phyloP scores from a whole-genome alignment of 2,329 filamentous ascomycete genomes.

The Trichoderma breve region DNA sequence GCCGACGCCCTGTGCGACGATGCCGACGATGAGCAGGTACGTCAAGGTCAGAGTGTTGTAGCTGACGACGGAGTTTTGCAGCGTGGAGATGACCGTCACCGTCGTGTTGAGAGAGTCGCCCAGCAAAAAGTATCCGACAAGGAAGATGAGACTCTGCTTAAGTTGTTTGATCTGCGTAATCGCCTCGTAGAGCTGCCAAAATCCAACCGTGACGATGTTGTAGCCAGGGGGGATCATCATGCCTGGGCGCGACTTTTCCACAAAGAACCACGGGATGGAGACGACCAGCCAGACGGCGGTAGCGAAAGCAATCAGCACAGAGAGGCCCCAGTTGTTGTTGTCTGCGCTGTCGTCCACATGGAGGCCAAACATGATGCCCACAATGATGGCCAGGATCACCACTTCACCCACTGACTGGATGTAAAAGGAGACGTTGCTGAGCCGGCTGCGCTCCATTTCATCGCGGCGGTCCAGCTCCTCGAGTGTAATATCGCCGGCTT shows the following conservation, averaged over 20 bases:
- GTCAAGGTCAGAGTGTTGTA: conserved; percentile 65
- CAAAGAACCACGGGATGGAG: conserved; percentile 64
- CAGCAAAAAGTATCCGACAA: conserved; percentile 65
- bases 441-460: conserved; percentile 60
- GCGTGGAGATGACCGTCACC: conserved; percentile 63
- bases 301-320: conserved; percentile 63
- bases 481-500: conserved; percentile 49
- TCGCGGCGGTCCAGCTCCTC: conserved; percentile 61
- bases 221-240: conserved; percentile 38
- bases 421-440: conserved; percentile 64
- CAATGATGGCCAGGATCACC: conserved; percentile 61
- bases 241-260: conserved; percentile 63
- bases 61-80: conserved; percentile 63
- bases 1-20: conserved; percentile 60
- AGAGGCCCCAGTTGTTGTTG: conserved; percentile 66
- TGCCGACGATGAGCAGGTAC: conserved; percentile 65
- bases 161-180: conserved; percentile 60
- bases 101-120: conserved; percentile 71
- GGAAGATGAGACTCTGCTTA: conserved; percentile 64
- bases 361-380: conserved; percentile 61
- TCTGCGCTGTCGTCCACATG: conserved; percentile 56
- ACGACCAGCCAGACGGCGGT: conserved; percentile 63
- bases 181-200: conserved; percentile 61
- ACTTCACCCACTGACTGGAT: conserved; percentile 62
- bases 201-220: conserved; percentile 56